These are phyloP conservation scores for Aspergillus hancockii DNA, from an alignment of 495 filamentous ascomycete genomes.

Conservation along the genomic window DNA sequence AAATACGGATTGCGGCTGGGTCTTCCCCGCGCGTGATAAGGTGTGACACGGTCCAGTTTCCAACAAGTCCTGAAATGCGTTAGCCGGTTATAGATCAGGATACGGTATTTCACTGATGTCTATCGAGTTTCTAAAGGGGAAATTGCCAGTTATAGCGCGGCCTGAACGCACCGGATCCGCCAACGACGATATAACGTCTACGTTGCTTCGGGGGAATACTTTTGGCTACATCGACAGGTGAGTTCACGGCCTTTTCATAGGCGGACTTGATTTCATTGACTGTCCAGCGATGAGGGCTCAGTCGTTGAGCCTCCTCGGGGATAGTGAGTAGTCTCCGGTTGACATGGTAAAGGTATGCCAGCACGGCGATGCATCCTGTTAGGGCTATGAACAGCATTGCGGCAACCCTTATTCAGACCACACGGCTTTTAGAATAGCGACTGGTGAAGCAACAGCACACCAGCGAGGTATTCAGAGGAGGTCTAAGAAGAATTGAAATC, in stretches of 20 bases:
- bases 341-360: conserved; percentile 52
- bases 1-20: conserved; percentile 53
- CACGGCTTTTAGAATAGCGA: not conserved
- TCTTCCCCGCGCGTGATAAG: conserved; percentile 55
- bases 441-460: not conserved
- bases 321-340: conserved; percentile 50
- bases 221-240: conserved; percentile 48
- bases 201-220: conserved; percentile 53
- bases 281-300: conserved; percentile 56
- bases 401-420: not conserved
- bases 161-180: conserved; percentile 54
- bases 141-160: not conserved
- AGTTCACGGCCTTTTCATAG: conserved; percentile 46
- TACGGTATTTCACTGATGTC: not conserved
- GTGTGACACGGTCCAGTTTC: conserved; percentile 55
- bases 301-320: conserved; percentile 43
- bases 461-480: too few species aligned
- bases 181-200: conserved; percentile 58
- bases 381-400: conserved; percentile 18
- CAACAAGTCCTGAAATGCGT: conserved; percentile 49
- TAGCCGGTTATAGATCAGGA: not conserved
- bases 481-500: too few species aligned
- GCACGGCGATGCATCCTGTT: conserved; percentile 17
- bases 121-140: not conserved
- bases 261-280: conserved; percentile 46